Percentiles rank a stretch among this genome's conserved stretches.
phyloP scores from a whole-genome alignment of 345 rosid genomes.

The Sonneratia caseolaris region DNA sequence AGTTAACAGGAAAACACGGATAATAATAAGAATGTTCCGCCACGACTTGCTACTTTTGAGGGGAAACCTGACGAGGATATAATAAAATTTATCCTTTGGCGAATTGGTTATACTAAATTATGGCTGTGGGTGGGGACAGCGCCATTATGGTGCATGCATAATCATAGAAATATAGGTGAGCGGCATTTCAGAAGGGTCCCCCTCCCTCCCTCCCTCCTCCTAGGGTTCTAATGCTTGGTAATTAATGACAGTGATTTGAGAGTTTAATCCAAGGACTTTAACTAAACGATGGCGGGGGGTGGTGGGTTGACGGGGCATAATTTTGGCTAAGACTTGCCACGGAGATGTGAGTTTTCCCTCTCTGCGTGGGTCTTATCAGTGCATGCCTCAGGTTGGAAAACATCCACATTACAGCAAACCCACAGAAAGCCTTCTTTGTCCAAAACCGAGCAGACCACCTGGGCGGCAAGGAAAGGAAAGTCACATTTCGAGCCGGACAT shows the following conservation, averaged over 20 bases:
- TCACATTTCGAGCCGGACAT: conserved; percentile 3
- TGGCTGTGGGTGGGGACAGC: background rate
- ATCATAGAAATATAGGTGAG: background rate
- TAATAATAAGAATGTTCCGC: too few relatives aligned
- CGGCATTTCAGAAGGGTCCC: background rate
- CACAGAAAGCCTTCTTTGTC: conserved; percentile 4
- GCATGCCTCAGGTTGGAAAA: conserved; percentile 8
- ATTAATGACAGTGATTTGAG: background rate
- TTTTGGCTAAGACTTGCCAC: conserved; percentile 9
- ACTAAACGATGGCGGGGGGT: background rate
- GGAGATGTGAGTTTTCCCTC: background rate
- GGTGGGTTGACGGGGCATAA: too few relatives aligned
- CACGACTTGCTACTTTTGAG: too few relatives aligned
- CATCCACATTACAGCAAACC: conserved; percentile 4
- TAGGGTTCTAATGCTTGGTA: background rate
- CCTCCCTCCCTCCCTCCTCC: background rate
- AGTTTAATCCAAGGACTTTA: background rate
- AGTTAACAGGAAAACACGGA: too few relatives aligned
- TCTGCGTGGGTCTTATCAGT: conserved; percentile 11
- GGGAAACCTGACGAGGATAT: too few relatives aligned
- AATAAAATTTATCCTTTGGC: too few relatives aligned
- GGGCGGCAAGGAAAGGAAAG: background rate
- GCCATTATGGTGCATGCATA: background rate
- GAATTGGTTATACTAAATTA: background rate
- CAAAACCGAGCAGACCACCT: conserved; percentile 3